Base-by-base conservation (phyloP, 2,329 filamentous ascomycete species). In the Claviceps capensis region DNA sequence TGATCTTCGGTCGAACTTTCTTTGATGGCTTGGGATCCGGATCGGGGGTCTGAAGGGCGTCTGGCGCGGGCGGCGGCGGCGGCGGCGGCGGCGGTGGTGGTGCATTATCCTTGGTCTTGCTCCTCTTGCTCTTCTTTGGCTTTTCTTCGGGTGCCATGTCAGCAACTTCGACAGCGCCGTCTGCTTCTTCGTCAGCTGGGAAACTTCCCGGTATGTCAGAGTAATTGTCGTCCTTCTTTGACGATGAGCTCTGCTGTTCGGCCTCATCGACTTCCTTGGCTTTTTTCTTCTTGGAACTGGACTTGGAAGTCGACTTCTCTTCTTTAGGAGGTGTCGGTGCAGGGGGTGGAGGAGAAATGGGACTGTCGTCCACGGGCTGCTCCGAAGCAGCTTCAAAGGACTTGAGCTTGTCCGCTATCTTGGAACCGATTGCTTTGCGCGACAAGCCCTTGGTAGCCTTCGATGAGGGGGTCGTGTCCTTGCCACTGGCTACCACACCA, bases 1-100 rank as follows among this genome's bases (percentile, higher is more conserved):
- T 86, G 56, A 89, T 79, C 62, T 84, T 88, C 30, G 85, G 72
- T 14, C 88, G 84, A 56, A 94, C 86, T 64, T 85, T 94, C 68
- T 81, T 87, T 3, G 74, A 74, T 4, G 77, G 79, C 54, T 74
- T 81, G 13, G 75, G 69, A 49, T 82, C 79, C 16, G 78, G 69
- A 4, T 75, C 72, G 30, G 76, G 74, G 7, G 74, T 71, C 47
- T 71, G 63, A 36, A 74, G 73, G 42, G 67, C 68, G 49, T 78
- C 75, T 22, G 72, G 70, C 5, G 70, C 71, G 16, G 72, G 70
- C 3, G 72, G 71, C 6, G 74, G 66, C n/a, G 72, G 70, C 3
- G 72, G 71, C 6, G 74, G 66, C 6, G 68, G 69, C 8, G 74
- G 65, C 8, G 69, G 68, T 0, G 72, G 69, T 4, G 63, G 63